These are phyloP conservation scores for Starmera quercuum DNA, from an alignment of 805 yeast genomes.

Conservation along the genomic window DNA sequence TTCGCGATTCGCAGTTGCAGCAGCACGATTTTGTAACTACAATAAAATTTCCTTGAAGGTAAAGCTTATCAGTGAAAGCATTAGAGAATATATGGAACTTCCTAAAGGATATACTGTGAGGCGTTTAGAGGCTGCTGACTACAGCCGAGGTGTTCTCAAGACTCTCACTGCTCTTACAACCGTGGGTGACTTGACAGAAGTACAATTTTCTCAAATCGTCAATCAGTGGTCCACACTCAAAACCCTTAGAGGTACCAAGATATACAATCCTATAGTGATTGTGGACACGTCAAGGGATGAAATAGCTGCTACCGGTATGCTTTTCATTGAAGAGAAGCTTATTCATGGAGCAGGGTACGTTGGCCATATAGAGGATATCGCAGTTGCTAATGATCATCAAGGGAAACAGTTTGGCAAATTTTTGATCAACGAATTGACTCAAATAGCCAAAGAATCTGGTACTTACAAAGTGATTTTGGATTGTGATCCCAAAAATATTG, in stretches of 20 bases:
- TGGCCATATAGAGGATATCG: slow-evolving; percentile 94
- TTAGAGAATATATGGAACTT: slow-evolving; percentile 16
- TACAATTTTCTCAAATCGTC: slow-evolving; percentile 42
- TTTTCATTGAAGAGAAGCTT: slow-evolving; percentile 71
- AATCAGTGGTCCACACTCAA: slow-evolving; percentile 47
- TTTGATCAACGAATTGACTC: slow-evolving; percentile 54
- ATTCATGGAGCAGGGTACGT: slow-evolving; percentile 81
- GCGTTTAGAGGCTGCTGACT: slow-evolving; percentile 47
- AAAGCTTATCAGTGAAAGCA: neutral
- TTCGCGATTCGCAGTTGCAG: neutral
- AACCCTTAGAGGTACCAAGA: slow-evolving; percentile 16
- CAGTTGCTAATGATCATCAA: slow-evolving; percentile 67
- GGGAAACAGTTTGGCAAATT: slow-evolving; percentile 75
- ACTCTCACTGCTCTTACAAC: slow-evolving; percentile 67
- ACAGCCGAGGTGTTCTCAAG: slow-evolving; percentile 50
- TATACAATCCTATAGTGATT: slow-evolving; percentile 68
- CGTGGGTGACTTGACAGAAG: slow-evolving; percentile 62
- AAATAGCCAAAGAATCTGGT: slow-evolving; percentile 50
- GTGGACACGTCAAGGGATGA: slow-evolving; percentile 33
- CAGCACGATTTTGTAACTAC: neutral
- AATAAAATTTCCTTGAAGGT: neutral
- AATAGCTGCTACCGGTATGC: slow-evolving; percentile 79
- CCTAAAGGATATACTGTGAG: slow-evolving; percentile 72
- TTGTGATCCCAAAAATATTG: slow-evolving; percentile 75
- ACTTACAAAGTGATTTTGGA: slow-evolving; percentile 89